Percentiles rank a stretch among this genome's conserved stretches.
These are phyloP conservation scores for Lipomyces spencermartinsiae DNA, from an alignment of 805 yeast genomes.

Conservation along the genomic window DNA sequence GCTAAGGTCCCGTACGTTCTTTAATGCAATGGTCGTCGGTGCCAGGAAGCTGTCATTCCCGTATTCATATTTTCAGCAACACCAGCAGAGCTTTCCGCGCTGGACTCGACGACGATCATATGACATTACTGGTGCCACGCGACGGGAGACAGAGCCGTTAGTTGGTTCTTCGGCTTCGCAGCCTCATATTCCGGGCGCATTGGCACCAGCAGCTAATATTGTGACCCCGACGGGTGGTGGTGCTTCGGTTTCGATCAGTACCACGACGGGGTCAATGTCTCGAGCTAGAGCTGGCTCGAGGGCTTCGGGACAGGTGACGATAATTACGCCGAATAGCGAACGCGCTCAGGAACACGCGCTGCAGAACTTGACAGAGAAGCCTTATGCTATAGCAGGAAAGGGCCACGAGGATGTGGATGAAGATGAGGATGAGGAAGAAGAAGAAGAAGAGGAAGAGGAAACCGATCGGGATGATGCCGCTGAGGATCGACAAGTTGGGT, in stretches of 20 bases:
- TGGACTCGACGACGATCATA: conserved; percentile 3
- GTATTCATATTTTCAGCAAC: conserved; percentile 6
- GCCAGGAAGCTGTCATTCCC: conserved; percentile 14
- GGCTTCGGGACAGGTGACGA: conserved; percentile 7
- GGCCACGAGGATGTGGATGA: conserved; percentile 1
- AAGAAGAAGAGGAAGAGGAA: conserved; percentile 8
- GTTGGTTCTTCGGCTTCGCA: not conserved
- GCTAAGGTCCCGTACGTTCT: conserved; percentile 30
- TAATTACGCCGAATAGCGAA: conserved; percentile 10
- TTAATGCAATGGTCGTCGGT: conserved; percentile 25
- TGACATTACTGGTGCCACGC: not conserved
- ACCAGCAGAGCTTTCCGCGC: not conserved
- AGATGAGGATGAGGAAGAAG: conserved; percentile 10
- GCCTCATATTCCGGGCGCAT: not conserved
- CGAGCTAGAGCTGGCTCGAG: not conserved
- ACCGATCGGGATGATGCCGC: not conserved
- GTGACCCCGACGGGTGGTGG: not conserved
- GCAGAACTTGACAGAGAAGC: not conserved
- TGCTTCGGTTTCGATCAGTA: not conserved
- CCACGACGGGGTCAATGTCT: not conserved
- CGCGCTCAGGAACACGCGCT: not conserved
- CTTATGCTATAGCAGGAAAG: conserved; percentile 3
- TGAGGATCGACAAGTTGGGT: not conserved
- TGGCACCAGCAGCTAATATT: conserved; percentile 1
- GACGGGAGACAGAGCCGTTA: not conserved